A percentile compares a stretch with the other conserved stretches of the same genome.
phyloP scores from a whole-genome alignment of 2,329 filamentous ascomycete genomes.

The Fusarium hostae region DNA sequence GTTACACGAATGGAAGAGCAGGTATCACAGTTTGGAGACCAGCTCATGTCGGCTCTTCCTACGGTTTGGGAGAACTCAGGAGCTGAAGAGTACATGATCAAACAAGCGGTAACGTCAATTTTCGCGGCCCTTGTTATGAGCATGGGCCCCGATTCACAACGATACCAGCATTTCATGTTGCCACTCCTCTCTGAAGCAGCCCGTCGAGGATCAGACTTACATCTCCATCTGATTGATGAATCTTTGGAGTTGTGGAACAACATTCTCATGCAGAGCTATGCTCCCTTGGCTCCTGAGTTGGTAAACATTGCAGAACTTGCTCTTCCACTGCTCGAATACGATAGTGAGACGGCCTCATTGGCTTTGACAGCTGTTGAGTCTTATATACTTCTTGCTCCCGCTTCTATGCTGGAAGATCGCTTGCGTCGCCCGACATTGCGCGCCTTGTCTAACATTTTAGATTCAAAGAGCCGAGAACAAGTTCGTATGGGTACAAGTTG shows the following conservation, averaged over 20 bases:
- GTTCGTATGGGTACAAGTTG: slow-evolving; percentile 68
- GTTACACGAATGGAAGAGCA: slow-evolving; percentile 84
- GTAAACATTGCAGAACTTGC: slow-evolving; percentile 70
- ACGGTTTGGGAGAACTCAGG: slow-evolving; percentile 86
- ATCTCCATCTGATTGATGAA: slow-evolving; percentile 89
- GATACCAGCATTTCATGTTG: slow-evolving; percentile 82
- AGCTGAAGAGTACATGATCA: slow-evolving; percentile 86
- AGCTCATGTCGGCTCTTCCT: slow-evolving; percentile 83
- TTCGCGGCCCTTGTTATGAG: slow-evolving; percentile 86
- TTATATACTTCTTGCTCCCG: slow-evolving; percentile 76
- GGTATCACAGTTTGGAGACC: slow-evolving; percentile 75
- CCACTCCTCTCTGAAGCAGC: slow-evolving; percentile 86
- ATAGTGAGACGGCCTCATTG: slow-evolving; percentile 70
- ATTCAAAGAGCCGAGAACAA: slow-evolving; percentile 66
- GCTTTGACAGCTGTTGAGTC: slow-evolving; percentile 74
- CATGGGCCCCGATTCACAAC: slow-evolving; percentile 80
- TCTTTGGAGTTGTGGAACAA: slow-evolving; percentile 89
- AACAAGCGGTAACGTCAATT: slow-evolving; percentile 90
- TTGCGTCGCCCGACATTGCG: slow-evolving; percentile 62
- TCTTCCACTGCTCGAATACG: slow-evolving; percentile 74
- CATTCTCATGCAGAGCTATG: slow-evolving; percentile 73
- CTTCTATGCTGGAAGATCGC: slow-evolving; percentile 69
- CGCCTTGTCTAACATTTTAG: slow-evolving; percentile 62
- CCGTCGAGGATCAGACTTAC: slow-evolving; percentile 77
- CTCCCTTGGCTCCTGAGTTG: slow-evolving; percentile 71